A percentile compares a stretch with the other conserved stretches of the same genome.
Conservation (phyloP, 768 basidiomycete genomes). For the Cystofilobasidium capitatum region DNA sequence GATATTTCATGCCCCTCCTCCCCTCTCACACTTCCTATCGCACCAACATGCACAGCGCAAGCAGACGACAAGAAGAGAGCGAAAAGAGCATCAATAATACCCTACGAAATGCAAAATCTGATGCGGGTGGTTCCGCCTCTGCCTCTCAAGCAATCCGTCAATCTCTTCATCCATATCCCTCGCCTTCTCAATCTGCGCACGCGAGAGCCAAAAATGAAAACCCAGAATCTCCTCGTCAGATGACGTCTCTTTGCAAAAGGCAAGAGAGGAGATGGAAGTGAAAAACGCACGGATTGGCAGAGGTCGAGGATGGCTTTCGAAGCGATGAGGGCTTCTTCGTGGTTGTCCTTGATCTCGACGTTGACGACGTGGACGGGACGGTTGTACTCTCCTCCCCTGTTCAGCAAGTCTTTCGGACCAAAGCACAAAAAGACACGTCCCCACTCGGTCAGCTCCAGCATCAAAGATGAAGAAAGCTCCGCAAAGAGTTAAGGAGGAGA, state of each 20-base stretch:
- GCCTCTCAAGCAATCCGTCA: constrained; percentile 67
- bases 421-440: neutral
- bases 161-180: constrained; percentile 87
- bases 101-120: constrained; percentile 80
- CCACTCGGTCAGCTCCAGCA: neutral
- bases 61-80: neutral
- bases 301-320: constrained; percentile 90
- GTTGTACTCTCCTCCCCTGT: constrained; percentile 82
- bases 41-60: no score
- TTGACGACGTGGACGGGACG: constrained; percentile 93
- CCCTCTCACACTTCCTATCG: no score
- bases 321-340: constrained; percentile 93
- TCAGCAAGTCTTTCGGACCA: constrained; percentile 55
- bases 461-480: neutral
- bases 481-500: neutral
- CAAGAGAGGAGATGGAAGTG: neutral
- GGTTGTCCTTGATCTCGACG: constrained; percentile 97
- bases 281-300: constrained; percentile 57
- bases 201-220: neutral
- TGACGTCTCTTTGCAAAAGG: neutral
- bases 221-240: neutral
- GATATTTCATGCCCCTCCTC: no score
- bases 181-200: constrained; percentile 64
- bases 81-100: constrained; percentile 53
- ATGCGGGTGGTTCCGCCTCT: constrained; percentile 86